A percentile compares a stretch with the other conserved stretches of the same genome.
Conservation (phyloP, 2,329 filamentous ascomycete species). For the Fusarium mundagurra region DNA sequence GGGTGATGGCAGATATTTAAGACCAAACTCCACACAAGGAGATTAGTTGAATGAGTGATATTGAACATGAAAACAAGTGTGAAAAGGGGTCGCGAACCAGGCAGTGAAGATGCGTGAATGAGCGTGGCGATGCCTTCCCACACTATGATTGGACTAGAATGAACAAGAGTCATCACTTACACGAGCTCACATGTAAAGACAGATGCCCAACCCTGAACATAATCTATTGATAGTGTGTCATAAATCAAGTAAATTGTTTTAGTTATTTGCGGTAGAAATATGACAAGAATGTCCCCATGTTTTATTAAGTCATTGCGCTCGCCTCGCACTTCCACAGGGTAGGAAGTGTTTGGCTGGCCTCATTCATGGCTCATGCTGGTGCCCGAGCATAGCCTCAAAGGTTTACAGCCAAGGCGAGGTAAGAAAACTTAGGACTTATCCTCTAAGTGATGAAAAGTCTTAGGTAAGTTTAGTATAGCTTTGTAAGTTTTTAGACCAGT, state of each 20-base stretch:
- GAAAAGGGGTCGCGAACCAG: background rate
- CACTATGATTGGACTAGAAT: constrained; percentile 2
- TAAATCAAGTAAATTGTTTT: background rate
- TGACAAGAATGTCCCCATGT: background rate
- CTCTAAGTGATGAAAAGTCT: background rate
- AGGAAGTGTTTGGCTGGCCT: background rate
- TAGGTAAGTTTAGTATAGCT: background rate
- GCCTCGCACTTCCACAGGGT: constrained; percentile 2
- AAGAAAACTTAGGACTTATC: background rate
- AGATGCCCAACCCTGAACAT: background rate
- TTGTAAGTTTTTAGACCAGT: background rate
- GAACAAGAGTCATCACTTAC: background rate
- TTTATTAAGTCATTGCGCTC: background rate
- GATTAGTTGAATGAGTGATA: background rate
- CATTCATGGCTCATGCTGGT: constrained; percentile 1
- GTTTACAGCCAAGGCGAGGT: background rate
- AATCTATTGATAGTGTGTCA: background rate
- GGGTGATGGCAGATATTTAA: background rate
- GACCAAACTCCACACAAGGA: background rate
- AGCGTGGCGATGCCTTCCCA: constrained; percentile 13
- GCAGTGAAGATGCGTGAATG: constrained; percentile 6
- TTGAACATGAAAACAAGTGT: background rate
- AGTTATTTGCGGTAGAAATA: background rate
- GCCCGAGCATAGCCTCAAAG: background rate
- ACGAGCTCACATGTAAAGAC: background rate